Evolutionary conservation across 768 basidiomycete genomes (phyloP).

Genomic region (Tylopilus intermedius): DNA sequence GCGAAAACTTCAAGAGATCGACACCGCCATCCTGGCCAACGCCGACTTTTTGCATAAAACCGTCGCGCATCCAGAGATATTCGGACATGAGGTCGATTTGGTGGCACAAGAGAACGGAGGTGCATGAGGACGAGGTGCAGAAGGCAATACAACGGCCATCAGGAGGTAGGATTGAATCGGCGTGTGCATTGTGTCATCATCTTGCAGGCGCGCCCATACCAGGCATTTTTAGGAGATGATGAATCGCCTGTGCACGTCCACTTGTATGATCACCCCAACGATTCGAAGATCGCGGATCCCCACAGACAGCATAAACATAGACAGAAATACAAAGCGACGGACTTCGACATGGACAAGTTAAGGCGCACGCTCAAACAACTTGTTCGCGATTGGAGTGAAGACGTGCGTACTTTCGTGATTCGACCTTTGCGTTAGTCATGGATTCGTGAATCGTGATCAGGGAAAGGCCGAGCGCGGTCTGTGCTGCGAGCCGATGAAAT

Average conservation of each 20-base stretch:
- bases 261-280: constrained; percentile 23
- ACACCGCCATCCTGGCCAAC: constrained; percentile 76
- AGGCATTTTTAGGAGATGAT: constrained; percentile 15
- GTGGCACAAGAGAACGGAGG: constrained; percentile 15
- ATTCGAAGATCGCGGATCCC: constrained; percentile 7
- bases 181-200: constrained; percentile 14
- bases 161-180: constrained; percentile 18
- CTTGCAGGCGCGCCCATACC: constrained; percentile 1
- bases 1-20: constrained; percentile 72
- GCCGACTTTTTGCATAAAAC: constrained; percentile 72
- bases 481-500: constrained; percentile 79
- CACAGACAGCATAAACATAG: constrained; percentile 3
- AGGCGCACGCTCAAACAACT: constrained; percentile 90
- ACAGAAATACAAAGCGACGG: constrained; percentile 47
- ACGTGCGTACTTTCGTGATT: constrained; percentile 41
- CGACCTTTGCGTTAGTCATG: neutral
- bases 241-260: constrained; percentile 37
- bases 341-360: constrained; percentile 85
- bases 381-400: constrained; percentile 87
- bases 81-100: constrained; percentile 49
- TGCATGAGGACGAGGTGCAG: constrained; percentile 1
- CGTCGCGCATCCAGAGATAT: constrained; percentile 77
- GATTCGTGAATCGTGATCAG: constrained; percentile 32
- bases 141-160: neutral
- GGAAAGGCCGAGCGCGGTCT: constrained; percentile 71